Evolutionary conservation across 2,329 filamentous ascomycete genomes (phyloP).

Genomic region (Aspergillus sclerotialis): DNA sequence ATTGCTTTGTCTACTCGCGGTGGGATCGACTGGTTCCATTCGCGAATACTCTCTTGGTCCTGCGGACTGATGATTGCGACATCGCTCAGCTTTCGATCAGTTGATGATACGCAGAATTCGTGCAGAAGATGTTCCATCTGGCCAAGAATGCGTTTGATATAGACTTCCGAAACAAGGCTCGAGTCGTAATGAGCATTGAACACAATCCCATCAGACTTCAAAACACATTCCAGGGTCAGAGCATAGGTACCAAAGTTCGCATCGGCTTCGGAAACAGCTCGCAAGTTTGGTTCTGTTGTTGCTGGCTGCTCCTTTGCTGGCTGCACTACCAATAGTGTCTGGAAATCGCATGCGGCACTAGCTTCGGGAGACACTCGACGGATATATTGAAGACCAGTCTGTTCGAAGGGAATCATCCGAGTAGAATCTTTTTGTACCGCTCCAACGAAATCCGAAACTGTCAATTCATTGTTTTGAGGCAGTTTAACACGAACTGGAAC

Average conservation of each 20-base stretch:
- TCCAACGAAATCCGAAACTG: constrained; percentile 2
- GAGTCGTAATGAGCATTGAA: constrained; percentile 8
- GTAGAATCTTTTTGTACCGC: constrained; percentile 3
- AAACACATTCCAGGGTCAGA: constrained; percentile 6
- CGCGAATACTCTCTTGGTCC: neutral
- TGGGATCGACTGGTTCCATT: neutral
- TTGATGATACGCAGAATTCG: constrained; percentile 3
- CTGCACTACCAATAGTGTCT: neutral
- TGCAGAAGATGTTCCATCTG: constrained; percentile 7
- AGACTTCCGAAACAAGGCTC: constrained; percentile 1
- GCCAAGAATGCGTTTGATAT: constrained; percentile 5
- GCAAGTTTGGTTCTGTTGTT: constrained; percentile 1
- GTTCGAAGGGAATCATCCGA: neutral
- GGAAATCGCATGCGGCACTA: neutral
- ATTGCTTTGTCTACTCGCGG: neutral
- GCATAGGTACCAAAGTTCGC: constrained; percentile 9
- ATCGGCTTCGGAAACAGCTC: constrained; percentile 3
- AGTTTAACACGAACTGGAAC: constrained; percentile 5
- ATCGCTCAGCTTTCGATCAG: constrained; percentile 3
- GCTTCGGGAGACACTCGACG: neutral
- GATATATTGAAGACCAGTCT: neutral
- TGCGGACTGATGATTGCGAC: constrained; percentile 5
- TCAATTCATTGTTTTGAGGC: neutral
- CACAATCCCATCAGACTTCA: constrained; percentile 2
- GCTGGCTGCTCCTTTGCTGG: constrained; percentile 2